Evolutionary conservation across 352 stramenopile genomes (phyloP), one percentile per base, ranked within the genome.

Genomic region (Chrysophaeum taylorii): DNA sequence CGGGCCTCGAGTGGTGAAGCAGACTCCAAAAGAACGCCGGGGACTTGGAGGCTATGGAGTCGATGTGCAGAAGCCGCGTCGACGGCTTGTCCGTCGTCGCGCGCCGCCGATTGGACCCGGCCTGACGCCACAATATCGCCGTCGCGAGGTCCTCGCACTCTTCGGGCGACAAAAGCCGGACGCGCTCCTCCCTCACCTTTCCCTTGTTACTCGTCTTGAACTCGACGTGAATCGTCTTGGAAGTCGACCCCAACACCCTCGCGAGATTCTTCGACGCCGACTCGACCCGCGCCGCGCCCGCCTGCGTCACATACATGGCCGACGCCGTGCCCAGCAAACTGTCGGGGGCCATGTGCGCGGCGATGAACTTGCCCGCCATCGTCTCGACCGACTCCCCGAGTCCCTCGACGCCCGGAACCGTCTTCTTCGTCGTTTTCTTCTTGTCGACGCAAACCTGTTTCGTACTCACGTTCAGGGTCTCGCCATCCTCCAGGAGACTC

Each of bases 11-110:
- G 33, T 27, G n/a, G 18, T 31, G 33, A 36, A 45, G 45, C 12
- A 66, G 35, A 2, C 33, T 45, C 57, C 57, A 66, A 36, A 66
- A 66, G 33, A 66, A 36, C 57, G 57, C 57, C 16, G 57, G 57
- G 57, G 33, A 66, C 12, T 36, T 9, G 33, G 57, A 31, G 33
- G 57, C 57, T 31, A 66, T 35, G 57, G 33, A 27, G 2, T 42
- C 31, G 2, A 36, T 9, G 9, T 31, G 41, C 16, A 66, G 57
- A 2, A 66, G 57, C 57, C 57, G 57, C 57, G 57, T 66, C 14
- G 31, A 43, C 9, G 57, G 57, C 33, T 16, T 38, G 52, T 35
- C 52, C 27, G 9, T 36, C 9, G 45, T 9, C 33, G 57, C 18
- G 12, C 27, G 15, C 14, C 57, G 57, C 31, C 57, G 57, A 2